A percentile compares a stretch with the other conserved stretches of the same genome.
These are phyloP conservation scores for Nitzschia sp. DNA, from an alignment of 108 stramenopile species.

Conservation along the genomic window DNA sequence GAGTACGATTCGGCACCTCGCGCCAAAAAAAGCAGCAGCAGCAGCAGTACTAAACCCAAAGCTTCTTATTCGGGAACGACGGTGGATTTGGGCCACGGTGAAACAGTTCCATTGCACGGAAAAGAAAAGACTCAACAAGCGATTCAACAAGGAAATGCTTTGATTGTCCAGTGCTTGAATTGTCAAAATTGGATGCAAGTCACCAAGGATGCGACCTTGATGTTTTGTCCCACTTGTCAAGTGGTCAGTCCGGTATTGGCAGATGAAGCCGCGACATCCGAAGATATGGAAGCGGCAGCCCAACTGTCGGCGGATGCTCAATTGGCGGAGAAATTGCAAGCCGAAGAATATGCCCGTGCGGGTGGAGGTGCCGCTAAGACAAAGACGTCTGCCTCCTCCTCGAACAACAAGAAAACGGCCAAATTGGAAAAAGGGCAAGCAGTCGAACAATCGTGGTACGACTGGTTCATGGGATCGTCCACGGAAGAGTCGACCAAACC, in stretches of 20 bases:
- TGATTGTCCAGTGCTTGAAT: constrained; percentile 69
- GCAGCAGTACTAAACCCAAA: neutral
- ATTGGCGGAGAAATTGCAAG: constrained; percentile 77
- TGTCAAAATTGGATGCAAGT: constrained; percentile 89
- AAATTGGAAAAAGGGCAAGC: constrained; percentile 15
- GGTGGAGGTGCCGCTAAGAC: neutral
- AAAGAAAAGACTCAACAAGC: constrained; percentile 67
- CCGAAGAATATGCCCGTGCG: constrained; percentile 59
- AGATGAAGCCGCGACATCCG: constrained; percentile 45
- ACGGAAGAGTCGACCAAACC: neutral
- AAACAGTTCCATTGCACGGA: constrained; percentile 63
- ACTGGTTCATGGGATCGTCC: constrained; percentile 41
- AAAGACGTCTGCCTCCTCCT: neutral
- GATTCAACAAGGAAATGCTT: constrained; percentile 68
- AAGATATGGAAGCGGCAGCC: constrained; percentile 56
- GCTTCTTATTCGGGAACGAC: neutral
- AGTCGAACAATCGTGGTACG: constrained; percentile 38
- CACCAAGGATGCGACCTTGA: constrained; percentile 61
- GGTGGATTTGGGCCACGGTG: constrained; percentile 52
- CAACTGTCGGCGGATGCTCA: constrained; percentile 75
- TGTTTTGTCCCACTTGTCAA: constrained; percentile 82
- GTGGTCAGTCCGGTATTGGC: constrained; percentile 62
- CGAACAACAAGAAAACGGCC: constrained; percentile 17
- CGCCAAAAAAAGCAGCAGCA: constrained; percentile 9
- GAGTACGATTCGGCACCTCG: constrained; percentile 22